Percentiles rank a stretch among this genome's conserved stretches.
phyloP scores from a whole-genome alignment of 306 rosid genomes.

The Trifolium dubium region DNA sequence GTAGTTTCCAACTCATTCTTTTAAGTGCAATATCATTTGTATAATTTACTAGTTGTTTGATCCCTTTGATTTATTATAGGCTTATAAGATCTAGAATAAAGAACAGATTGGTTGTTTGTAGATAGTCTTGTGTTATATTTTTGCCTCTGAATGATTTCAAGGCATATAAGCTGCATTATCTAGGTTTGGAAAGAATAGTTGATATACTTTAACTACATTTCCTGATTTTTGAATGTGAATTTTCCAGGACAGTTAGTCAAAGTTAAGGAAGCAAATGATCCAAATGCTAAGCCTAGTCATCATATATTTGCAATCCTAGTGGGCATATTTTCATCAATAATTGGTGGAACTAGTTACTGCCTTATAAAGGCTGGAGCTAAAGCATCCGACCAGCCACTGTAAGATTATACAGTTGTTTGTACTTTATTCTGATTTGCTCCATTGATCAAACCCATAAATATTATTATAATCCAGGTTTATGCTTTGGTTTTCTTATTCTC shows the following conservation, averaged over 20 bases:
- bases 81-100: constrained; percentile 18
- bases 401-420: constrained; percentile 47
- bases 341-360: constrained; percentile 78
- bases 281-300: constrained; percentile 45
- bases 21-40: constrained; percentile 13
- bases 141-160: constrained; percentile 21
- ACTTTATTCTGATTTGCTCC: constrained; percentile 5
- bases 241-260: constrained; percentile 60
- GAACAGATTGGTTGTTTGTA: not conserved
- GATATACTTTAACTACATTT: constrained; percentile 31
- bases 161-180: constrained; percentile 33
- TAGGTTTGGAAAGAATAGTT: constrained; percentile 22
- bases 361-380: constrained; percentile 79
- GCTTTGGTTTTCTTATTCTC: not conserved
- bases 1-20: constrained; percentile 28
- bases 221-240: constrained; percentile 44
- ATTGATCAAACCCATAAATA: not conserved
- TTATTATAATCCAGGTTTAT: constrained; percentile 16
- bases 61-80: constrained; percentile 4
- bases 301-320: constrained; percentile 54
- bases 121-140: not conserved
- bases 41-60: not conserved
- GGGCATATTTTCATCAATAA: constrained; percentile 66
- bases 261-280: constrained; percentile 51
- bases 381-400: constrained; percentile 84